These are phyloP conservation scores for Porcisia deanei DNA, from an alignment of 208 protist genomes.

Conservation along the genomic window DNA sequence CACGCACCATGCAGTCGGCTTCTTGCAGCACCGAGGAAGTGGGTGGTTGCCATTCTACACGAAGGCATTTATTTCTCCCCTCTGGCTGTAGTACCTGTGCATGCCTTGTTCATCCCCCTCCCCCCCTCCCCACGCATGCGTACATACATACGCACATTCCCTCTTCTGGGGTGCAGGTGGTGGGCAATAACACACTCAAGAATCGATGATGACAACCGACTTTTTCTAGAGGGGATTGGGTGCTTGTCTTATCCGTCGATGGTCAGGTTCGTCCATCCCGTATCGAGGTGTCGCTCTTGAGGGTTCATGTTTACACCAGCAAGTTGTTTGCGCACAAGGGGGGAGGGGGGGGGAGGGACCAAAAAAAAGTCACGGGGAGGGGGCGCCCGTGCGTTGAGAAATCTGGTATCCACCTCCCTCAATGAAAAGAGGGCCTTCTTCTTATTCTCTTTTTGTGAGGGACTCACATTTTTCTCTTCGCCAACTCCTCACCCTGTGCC, in stretches of 20 bases:
- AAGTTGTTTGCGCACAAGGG: not conserved
- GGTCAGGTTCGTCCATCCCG: not conserved
- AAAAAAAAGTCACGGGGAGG: no score
- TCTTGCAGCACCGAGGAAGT: not conserved
- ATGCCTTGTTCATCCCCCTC: not conserved
- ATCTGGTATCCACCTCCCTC: no score
- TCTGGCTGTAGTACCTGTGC: not conserved
- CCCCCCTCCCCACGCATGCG: not conserved
- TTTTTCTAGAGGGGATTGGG: no score
- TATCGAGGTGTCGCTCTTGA: not conserved
- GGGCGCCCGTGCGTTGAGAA: no score
- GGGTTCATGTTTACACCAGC: not conserved
- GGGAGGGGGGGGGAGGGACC: not conserved
- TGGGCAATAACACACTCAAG: no score
- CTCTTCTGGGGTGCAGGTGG: no score
- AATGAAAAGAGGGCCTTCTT: no score
- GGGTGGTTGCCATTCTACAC: not conserved
- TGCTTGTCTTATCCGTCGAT: not conserved
- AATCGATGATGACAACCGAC: no score
- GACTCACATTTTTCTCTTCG: no score
- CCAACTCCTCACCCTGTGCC: no score
- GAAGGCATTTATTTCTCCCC: not conserved
- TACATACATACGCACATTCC: not conserved
- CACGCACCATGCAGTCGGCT: not conserved
- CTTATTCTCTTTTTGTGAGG: no score